phyloP scores from a whole-genome alignment of 177 flowering plant genomes.

The Tripterygium wilfordii region DNA sequence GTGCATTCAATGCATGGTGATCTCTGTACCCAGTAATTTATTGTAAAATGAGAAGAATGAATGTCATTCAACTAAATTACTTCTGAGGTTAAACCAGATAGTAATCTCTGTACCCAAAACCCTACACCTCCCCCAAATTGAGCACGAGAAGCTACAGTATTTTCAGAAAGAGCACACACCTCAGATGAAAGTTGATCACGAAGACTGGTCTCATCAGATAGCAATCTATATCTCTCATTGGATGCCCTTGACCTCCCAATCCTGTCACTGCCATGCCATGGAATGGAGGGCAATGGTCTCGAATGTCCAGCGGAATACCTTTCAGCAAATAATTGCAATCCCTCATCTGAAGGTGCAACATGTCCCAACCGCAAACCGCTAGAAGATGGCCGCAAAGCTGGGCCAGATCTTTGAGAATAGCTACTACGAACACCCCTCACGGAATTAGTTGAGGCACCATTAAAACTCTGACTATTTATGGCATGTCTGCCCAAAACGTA shows the following conservation, averaged over 20 bases:
- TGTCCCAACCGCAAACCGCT: slow-evolving; percentile 32
- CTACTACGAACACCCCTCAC: slow-evolving; percentile 38
- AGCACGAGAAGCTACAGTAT: background rate
- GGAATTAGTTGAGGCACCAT: slow-evolving; percentile 22
- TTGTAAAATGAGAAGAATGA: too few relatives aligned
- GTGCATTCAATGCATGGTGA: too few relatives aligned
- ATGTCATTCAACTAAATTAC: too few relatives aligned
- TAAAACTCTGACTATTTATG: slow-evolving; percentile 31
- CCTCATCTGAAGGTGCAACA: slow-evolving; percentile 25
- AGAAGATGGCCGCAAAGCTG: slow-evolving; percentile 36
- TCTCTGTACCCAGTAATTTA: too few relatives aligned
- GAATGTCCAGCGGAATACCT: slow-evolving; percentile 34
- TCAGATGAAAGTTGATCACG: slow-evolving; percentile 37
- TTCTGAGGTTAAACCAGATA: too few relatives aligned
- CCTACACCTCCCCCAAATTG: too few relatives aligned
- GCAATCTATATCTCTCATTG: slow-evolving; percentile 32
- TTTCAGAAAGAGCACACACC: slow-evolving; percentile 23
- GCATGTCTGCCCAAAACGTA: slow-evolving; percentile 24
- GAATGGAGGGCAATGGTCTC: slow-evolving; percentile 30
- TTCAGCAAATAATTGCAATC: slow-evolving; percentile 26
- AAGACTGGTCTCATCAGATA: slow-evolving; percentile 23
- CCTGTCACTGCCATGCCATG: slow-evolving; percentile 46
- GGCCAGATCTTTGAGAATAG: slow-evolving; percentile 40
- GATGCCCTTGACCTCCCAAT: slow-evolving; percentile 42
- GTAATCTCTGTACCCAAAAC: too few relatives aligned